Evolutionary conservation across 2,329 filamentous ascomycete species (phyloP).

Genomic region (Neurospora sp.): DNA sequence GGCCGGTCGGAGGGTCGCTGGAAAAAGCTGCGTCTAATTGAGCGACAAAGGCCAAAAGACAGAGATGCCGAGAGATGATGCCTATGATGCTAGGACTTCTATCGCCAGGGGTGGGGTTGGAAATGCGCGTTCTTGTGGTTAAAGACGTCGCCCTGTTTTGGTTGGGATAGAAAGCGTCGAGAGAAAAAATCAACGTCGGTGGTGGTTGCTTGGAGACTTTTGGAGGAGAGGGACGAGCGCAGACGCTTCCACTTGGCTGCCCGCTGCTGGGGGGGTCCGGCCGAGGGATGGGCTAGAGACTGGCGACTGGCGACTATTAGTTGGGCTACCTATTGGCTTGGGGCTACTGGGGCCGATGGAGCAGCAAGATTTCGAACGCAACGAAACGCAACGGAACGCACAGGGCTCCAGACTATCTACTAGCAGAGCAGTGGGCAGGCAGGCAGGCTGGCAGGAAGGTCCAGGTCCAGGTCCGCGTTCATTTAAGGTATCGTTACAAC

Average conservation of each 20-base stretch:
- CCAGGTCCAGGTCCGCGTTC: background rate
- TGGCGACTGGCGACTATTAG: background rate
- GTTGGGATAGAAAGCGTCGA: background rate
- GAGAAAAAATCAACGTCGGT: slow-evolving; percentile 1
- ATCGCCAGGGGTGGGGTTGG: background rate
- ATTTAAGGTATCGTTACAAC: background rate
- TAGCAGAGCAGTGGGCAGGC: background rate
- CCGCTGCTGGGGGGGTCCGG: background rate
- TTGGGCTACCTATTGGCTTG: background rate
- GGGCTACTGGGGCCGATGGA: background rate
- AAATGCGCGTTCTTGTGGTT: background rate
- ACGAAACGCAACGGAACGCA: background rate
- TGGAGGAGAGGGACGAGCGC: background rate
- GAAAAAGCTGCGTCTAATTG: background rate
- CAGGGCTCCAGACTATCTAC: background rate
- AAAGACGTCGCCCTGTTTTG: background rate
- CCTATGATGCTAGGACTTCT: background rate
- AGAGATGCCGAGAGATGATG: background rate
- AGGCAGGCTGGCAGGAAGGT: background rate
- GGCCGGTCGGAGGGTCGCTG: background rate
- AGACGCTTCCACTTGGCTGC: background rate
- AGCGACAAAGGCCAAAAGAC: background rate
- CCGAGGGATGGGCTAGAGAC: background rate
- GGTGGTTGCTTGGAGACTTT: background rate
- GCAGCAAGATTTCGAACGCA: background rate